A percentile compares a stretch with the other conserved stretches of the same genome.
Conservation (phyloP, 345 rosid genomes). For the Cochlearia excelsa region DNA sequence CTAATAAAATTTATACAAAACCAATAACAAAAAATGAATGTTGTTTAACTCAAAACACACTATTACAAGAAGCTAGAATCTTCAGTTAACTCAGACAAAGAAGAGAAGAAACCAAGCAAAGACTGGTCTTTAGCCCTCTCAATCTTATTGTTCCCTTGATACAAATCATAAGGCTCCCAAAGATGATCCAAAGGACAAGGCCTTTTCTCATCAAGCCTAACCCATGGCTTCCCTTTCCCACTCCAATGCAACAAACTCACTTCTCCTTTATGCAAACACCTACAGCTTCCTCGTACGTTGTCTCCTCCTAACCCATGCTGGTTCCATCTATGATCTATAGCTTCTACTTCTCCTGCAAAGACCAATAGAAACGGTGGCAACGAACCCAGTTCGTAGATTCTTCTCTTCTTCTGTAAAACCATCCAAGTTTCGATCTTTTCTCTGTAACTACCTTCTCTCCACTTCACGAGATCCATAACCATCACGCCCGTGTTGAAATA, state of each 20-base stretch:
- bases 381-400: conserved; percentile 71
- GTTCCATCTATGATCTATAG: conserved; percentile 24
- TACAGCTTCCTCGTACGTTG: conserved; percentile 78
- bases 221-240: too few relatives aligned
- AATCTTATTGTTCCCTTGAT: conserved; percentile 20
- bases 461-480: conserved; percentile 80
- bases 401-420: conserved; percentile 62
- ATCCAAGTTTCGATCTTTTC: conserved; percentile 78
- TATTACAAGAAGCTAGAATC: conserved; percentile 47
- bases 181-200: conserved; percentile 77
- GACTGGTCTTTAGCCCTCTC: conserved; percentile 31
- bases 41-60: not conserved
- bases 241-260: conserved; percentile 24
- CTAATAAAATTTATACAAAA: too few relatives aligned
- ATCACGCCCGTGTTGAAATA: conserved; percentile 6
- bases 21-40: too few relatives aligned
- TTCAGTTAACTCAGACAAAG: conserved; percentile 34
- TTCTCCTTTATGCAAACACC: conserved; percentile 80
- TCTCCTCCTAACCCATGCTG: conserved; percentile 97
- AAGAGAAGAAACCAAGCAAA: conserved; percentile 30
- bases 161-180: conserved; percentile 83
- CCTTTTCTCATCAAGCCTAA: conserved; percentile 33
- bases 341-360: conserved; percentile 76
- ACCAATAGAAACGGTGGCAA: conserved; percentile 48
- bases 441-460: conserved; percentile 76